Percentiles rank a stretch among this genome's conserved stretches.
phyloP scores from a whole-genome alignment of 805 yeast species.

The Spathaspora passalidarum region DNA sequence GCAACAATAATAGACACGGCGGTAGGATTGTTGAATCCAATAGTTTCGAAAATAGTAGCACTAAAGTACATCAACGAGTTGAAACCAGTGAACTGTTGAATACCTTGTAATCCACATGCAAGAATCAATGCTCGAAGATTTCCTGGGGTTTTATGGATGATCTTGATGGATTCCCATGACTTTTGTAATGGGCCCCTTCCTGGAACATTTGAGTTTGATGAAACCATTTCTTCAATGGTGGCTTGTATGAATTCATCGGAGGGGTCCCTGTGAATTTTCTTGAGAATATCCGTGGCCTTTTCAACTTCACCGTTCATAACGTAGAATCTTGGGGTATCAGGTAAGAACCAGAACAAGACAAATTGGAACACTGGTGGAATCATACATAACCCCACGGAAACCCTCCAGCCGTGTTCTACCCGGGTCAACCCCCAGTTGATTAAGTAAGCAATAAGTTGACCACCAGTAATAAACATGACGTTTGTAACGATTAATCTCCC shows the following conservation, averaged over 20 bases:
- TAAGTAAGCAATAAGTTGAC: conserved; percentile 91
- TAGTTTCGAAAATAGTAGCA: conserved; percentile 85
- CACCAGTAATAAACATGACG: conserved; percentile 89
- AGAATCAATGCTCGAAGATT: conserved; percentile 86
- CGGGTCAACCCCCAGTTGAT: conserved; percentile 82
- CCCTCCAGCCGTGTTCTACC: conserved; percentile 87
- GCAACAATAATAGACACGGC: conserved; percentile 93
- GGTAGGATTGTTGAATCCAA: conserved; percentile 87
- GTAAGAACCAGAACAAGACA: conserved; percentile 75
- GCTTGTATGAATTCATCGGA: conserved; percentile 61
- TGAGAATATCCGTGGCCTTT: conserved; percentile 64
- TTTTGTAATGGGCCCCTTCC: conserved; percentile 42
- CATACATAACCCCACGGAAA: conserved; percentile 85
- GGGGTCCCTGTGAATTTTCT: conserved; percentile 60
- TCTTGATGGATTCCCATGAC: conserved; percentile 58
- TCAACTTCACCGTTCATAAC: conserved; percentile 66
- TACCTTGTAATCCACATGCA: conserved; percentile 92
- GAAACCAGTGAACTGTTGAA: conserved; percentile 96
- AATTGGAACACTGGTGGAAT: conserved; percentile 83
- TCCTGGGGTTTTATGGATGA: conserved; percentile 66
- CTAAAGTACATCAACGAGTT: conserved; percentile 95
- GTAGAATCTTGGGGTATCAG: conserved; percentile 93
- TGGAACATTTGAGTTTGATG: conserved; percentile 40
- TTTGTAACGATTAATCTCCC: conserved; percentile 89
- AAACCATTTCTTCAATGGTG: conserved; percentile 64